A percentile compares a stretch with the other conserved stretches of the same genome.
phyloP scores from a whole-genome alignment of 129 eudicot genomes.

The Glebionis coronaria region DNA sequence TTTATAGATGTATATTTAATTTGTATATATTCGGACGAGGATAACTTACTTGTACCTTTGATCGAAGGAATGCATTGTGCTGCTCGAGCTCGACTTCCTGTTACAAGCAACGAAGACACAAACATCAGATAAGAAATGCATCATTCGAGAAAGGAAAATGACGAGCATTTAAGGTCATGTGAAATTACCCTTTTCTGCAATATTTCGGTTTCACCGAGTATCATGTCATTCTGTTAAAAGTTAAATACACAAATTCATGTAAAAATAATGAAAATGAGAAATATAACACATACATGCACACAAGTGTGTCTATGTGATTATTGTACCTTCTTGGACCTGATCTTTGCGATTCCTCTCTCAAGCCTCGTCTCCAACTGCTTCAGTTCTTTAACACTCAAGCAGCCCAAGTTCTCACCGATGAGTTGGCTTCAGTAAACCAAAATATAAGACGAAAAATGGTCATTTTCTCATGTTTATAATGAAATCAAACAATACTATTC shows the following conservation, averaged over 20 bases:
- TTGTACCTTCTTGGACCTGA: slow-evolving; percentile 75
- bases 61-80: slow-evolving; percentile 51
- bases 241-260: slow-evolving; percentile 10
- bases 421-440: slow-evolving; percentile 50
- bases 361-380: slow-evolving; percentile 85
- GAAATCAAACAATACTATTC: no score
- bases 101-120: slow-evolving; percentile 4
- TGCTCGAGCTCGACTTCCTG: slow-evolving; percentile 61
- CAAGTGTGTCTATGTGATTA: not conserved
- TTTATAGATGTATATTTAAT: not conserved
- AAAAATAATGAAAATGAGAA: not conserved
- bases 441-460: not conserved
- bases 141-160: not conserved
- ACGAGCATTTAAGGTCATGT: slow-evolving; percentile 9
- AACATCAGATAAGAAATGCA: not conserved
- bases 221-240: slow-evolving; percentile 70
- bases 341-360: slow-evolving; percentile 70
- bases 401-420: slow-evolving; percentile 66
- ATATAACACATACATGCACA: not conserved
- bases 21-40: not conserved
- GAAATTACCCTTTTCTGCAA: slow-evolving; percentile 75
- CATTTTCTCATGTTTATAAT: not conserved
- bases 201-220: slow-evolving; percentile 70
- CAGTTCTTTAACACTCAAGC: slow-evolving; percentile 65
- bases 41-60: slow-evolving; percentile 46